A percentile compares a stretch with the other conserved stretches of the same genome.
Conservation (phyloP, 129 eudicot genomes). For the Kitagawia praeruptora region DNA sequence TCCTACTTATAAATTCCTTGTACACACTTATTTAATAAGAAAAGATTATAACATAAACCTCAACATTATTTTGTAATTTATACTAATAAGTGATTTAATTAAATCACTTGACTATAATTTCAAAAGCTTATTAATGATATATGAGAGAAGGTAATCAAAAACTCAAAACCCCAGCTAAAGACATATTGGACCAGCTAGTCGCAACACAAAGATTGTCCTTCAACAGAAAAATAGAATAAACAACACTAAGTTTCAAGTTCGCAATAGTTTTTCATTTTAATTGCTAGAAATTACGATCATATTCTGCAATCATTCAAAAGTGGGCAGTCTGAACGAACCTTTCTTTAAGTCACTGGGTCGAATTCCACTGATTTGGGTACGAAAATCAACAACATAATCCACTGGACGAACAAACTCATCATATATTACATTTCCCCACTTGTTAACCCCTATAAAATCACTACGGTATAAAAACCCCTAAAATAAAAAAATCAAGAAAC, state of each 20-base stretch:
- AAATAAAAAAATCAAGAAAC: too few species aligned
- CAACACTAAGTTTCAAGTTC: neutral
- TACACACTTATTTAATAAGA: neutral
- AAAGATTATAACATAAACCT: neutral
- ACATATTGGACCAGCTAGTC: neutral
- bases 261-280: neutral
- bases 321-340: constrained; percentile 30
- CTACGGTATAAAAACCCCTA: too few species aligned
- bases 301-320: neutral
- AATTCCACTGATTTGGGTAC: constrained; percentile 92
- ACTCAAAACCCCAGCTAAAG: neutral
- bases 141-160: neutral
- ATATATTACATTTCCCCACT: constrained; percentile 86
- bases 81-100: neutral
- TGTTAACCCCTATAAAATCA: too few species aligned
- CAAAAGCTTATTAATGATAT: neutral
- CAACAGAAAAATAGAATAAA: too few species aligned
- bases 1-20: neutral
- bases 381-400: constrained; percentile 90
- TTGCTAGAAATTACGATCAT: neutral
- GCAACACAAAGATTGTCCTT: neutral
- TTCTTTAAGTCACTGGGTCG: constrained; percentile 75
- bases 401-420: constrained; percentile 93
- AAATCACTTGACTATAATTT: neutral
- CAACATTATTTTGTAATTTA: neutral